Evolutionary conservation across 176 grass and related monocot genomes (phyloP).

Genomic region (Ensete ventricosum): DNA sequence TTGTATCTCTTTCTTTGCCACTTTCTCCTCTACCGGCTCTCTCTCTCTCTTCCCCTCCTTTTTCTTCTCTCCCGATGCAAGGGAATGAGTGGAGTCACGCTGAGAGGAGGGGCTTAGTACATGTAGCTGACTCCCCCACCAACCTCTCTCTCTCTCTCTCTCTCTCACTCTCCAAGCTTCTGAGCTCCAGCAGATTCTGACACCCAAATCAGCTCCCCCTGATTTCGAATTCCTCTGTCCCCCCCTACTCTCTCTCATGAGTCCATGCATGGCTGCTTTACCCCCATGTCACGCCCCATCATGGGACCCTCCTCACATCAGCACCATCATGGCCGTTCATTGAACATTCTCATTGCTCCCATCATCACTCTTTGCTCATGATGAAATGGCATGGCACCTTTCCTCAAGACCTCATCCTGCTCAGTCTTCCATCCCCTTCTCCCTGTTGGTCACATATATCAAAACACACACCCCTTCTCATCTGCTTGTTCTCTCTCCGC

Average conservation of each 20-base stretch:
- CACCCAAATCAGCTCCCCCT: conserved; percentile 12
- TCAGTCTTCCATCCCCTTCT: not conserved
- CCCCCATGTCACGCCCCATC: conserved; percentile 3
- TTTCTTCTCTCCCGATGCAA: not conserved
- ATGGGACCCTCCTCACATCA: not conserved
- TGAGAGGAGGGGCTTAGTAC: too few species aligned
- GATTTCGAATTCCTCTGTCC: conserved; percentile 13
- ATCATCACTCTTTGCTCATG: not conserved
- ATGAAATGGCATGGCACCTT: not conserved
- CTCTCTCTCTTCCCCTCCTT: not conserved
- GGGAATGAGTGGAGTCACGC: not conserved
- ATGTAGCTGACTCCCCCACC: not conserved
- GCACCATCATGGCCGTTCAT: not conserved
- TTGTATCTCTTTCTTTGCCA: not conserved
- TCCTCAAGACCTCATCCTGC: not conserved
- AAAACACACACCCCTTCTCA: not conserved
- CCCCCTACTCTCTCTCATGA: not conserved
- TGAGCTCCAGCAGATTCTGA: not conserved
- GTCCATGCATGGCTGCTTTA: not conserved
- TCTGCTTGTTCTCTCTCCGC: not conserved
- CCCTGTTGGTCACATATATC: not conserved
- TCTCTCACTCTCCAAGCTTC: conserved; percentile 6
- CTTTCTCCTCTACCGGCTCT: not conserved
- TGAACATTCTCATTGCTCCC: not conserved
- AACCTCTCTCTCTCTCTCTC: not conserved